Conservation (phyloP, 495 filamentous ascomycete genomes). For the Penicillium lividum region DNA sequence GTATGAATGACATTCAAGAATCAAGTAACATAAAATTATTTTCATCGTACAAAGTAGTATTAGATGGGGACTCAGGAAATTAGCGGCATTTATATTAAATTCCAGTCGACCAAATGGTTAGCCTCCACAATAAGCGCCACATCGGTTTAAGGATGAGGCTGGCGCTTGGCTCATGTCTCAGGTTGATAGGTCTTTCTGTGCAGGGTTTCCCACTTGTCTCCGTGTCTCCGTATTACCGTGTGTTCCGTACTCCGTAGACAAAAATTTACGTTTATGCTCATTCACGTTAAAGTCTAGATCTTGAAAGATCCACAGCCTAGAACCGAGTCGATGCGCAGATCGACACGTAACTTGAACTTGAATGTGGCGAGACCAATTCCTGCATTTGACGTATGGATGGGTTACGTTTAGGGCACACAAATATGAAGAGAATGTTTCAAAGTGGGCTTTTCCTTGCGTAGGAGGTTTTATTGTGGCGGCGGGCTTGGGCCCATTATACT, state of each 20-base stretch:
- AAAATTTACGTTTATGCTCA: no score
- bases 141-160: neutral
- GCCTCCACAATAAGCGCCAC: constrained; percentile 1
- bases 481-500: constrained; percentile 3
- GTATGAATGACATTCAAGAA: no score
- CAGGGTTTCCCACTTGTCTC: no score
- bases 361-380: neutral
- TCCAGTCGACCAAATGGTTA: neutral
- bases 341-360: neutral
- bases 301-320: neutral
- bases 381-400: no score
- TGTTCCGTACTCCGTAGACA: no score
- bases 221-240: no score
- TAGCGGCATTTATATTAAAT: neutral
- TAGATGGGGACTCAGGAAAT: no score
- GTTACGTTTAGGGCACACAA: neutral
- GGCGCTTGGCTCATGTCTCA: constrained; percentile 24
- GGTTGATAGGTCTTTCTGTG: constrained; percentile 10
- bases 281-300: neutral
- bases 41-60: no score
- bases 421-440: neutral
- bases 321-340: neutral
- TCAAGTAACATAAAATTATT: no score
- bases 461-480: constrained; percentile 13
- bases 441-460: neutral